Conservation (phyloP, 306 rosid species). For the Hippophae tibetana region DNA sequence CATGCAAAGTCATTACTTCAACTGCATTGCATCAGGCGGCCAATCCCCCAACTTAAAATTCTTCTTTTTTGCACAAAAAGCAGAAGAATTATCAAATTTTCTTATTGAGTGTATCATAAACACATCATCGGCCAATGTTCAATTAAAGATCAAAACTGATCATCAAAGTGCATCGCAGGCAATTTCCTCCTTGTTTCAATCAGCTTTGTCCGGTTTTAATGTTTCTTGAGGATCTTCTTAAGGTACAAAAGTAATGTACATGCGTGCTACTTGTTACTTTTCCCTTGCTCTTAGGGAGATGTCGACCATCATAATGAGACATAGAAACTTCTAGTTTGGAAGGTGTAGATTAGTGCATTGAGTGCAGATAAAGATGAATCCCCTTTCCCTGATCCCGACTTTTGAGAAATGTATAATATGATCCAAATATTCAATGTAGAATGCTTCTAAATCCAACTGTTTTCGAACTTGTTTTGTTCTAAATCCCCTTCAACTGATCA, state of each 20-base stretch:
- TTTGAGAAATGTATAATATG: background rate
- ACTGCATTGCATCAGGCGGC: constrained; percentile 94
- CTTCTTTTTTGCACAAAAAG: constrained; percentile 96
- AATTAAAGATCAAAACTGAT: constrained; percentile 78
- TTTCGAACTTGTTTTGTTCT: no score
- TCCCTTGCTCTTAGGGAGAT: background rate
- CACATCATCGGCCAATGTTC: constrained; percentile 79
- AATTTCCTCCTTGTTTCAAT: constrained; percentile 63
- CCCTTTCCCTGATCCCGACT: no score
- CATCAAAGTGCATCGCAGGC: constrained; percentile 67
- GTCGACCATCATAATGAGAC: constrained; percentile 1
- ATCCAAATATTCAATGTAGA: no score
- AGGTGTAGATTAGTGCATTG: constrained; percentile 14
- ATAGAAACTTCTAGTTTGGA: background rate
- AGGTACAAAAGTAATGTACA: background rate
- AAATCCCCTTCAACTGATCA: no score
- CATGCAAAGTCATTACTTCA: constrained; percentile 81
- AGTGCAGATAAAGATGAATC: background rate
- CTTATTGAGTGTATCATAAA: constrained; percentile 89
- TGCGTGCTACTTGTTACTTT: background rate
- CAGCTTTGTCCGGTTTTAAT: constrained; percentile 83
- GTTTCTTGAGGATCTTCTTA: constrained; percentile 31
- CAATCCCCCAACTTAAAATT: constrained; percentile 84
- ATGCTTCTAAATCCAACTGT: no score
- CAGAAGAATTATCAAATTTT: constrained; percentile 58